Evolutionary conservation across 257 asterid species (phyloP).

Genomic region (Ballota nigra): DNA sequence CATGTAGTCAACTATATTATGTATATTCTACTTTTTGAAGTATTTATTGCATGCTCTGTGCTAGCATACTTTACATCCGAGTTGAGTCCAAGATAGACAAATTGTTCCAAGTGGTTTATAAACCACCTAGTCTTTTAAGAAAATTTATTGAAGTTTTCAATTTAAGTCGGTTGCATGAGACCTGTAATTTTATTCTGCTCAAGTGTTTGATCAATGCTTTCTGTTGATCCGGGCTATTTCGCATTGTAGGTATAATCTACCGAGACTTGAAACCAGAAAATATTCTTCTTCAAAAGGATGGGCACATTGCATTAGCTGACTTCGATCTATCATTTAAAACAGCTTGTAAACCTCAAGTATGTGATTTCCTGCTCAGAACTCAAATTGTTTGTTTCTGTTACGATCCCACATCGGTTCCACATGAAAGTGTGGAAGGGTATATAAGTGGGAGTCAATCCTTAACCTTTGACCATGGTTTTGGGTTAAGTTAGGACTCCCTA

Average conservation of each 20-base stretch:
- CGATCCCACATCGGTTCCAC: too few species aligned
- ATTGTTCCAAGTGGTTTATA: neutral
- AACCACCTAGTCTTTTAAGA: neutral
- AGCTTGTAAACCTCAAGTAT: conserved; percentile 85
- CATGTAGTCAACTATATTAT: neutral
- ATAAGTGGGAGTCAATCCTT: too few species aligned
- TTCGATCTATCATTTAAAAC: conserved; percentile 89
- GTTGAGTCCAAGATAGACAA: neutral
- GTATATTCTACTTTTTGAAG: neutral
- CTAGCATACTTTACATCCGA: neutral
- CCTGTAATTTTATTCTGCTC: neutral
- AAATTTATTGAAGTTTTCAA: neutral
- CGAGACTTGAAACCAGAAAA: conserved; percentile 97
- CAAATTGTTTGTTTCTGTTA: neutral
- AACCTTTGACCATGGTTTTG: too few species aligned
- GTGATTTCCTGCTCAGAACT: conserved; percentile 16
- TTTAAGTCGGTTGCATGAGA: neutral
- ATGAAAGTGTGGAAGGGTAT: too few species aligned
- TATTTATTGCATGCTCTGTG: neutral
- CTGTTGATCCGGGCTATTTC: conserved; percentile 9
- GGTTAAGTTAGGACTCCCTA: too few species aligned
- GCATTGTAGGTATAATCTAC: conserved; percentile 77
- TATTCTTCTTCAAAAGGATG: conserved; percentile 80
- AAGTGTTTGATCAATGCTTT: conserved; percentile 11
- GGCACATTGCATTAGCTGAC: conserved; percentile 79